Evolutionary conservation across 73 alveolate species (phyloP).

Genomic region (Tetrahymena thermophila): DNA sequence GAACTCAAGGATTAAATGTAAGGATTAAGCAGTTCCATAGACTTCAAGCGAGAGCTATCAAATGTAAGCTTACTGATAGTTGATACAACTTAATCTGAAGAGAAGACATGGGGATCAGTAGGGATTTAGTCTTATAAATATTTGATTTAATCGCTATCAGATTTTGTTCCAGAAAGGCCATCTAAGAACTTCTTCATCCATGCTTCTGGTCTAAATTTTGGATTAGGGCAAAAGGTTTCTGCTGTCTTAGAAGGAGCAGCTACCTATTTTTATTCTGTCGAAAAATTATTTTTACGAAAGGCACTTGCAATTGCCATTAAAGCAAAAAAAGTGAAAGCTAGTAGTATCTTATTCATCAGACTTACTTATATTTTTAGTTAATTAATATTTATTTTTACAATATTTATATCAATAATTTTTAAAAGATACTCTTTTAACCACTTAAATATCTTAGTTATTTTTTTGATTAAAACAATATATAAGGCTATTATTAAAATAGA

Average conservation of each 20-base stretch:
- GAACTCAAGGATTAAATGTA: not conserved
- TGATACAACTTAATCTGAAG: not conserved
- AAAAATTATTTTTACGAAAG: not conserved
- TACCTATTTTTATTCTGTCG: not conserved
- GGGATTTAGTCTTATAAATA: not conserved
- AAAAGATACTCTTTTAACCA: not conserved
- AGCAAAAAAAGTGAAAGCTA: not conserved
- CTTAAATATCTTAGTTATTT: not conserved
- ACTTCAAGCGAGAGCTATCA: not conserved
- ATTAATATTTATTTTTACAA: too few species aligned
- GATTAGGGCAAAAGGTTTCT: not conserved
- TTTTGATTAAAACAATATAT: not conserved
- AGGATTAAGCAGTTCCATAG: not conserved
- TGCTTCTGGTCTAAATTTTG: not conserved
- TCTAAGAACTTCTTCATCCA: not conserved
- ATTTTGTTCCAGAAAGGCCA: not conserved
- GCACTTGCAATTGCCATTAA: not conserved
- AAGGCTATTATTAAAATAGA: not conserved
- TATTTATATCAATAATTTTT: too few species aligned
- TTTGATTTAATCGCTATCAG: not conserved
- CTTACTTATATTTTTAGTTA: too few species aligned
- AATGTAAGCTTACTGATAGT: not conserved
- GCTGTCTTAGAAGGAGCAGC: not conserved
- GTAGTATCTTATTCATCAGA: not conserved
- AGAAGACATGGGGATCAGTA: not conserved